Evolutionary conservation across 129 eudicot genomes (phyloP), one percentile per base, ranked within the genome.

Genomic region (Flaveria sonorensis): DNA sequence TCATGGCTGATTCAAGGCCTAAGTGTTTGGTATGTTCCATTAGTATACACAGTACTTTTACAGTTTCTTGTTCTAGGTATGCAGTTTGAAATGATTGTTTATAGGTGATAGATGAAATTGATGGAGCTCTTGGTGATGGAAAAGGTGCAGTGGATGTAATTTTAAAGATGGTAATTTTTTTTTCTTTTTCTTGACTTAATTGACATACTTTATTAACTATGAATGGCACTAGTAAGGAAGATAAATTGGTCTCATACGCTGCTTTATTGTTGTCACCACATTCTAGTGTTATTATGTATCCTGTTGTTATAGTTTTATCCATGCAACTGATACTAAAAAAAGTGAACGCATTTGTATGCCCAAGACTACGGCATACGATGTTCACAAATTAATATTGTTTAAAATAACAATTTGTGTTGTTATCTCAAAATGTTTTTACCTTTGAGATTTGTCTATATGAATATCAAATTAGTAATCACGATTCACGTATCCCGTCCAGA

Each of bases 71-170:
- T 64, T 65, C 1, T 61, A 4, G 30, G 50, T 62, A 74, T 16
- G 26, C 7, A 51, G 47, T 55, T 73, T 74, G 14, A 13, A 40
- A 13, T 72, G 68, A 48, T 20, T 51, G 55, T 65, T 76, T 77
- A 39, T 81, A 93, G 98, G 85, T 93, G 40, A 89, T 94, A 77
- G 98, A 94, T 87, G 98, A 94, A 80, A 94, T 94, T 57, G 98
- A 94, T 83, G 98, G 98, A 73, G 98, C 98, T 77, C 98, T 94
- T 77, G 92, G 91, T 81, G 98, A 94, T 67, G 98, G 98, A 18
- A 94, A 94, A 82, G 98, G 97, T 15, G 98, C 97, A 66, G 96
- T 94, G 21, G 98, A 94, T 71, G 88, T 94, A 32, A 84, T 94
- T 75, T 71, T 94, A n/a, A 89, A 89, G 76, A 87, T 94, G 98